Evolutionary conservation across 2,329 filamentous ascomycete species (phyloP), one percentile per base, ranked within the genome.

Genomic region (Hirsutella thompsonii): DNA sequence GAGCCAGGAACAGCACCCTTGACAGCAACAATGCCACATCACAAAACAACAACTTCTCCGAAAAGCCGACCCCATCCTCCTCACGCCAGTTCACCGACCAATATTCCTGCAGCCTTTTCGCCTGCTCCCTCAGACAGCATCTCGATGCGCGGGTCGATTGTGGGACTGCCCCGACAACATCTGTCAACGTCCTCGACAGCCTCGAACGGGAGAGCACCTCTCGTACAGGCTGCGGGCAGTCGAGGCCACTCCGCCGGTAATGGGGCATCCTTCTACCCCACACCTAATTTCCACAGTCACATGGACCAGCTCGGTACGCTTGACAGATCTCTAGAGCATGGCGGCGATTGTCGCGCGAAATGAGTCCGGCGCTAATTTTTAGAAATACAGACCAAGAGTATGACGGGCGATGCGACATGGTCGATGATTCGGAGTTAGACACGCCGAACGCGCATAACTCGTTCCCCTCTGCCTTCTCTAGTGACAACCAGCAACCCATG

Each of bases 251-350:
- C 63, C 6, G 39, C 44, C 46, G 60, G 60, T 48, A 56, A 65
- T 36, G 54, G 64, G 45, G 59, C 68, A 38, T 58, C 71, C 40
- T 94, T 83, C 63, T 95, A 94, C 58, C 79, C 84, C 38, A 83
- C 86, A 43, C 83, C 85, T 16, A 67, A 68, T 2, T 95, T 94
- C 64, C 87, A 93, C 57, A 92, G 84, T 60, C 90, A 95, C 61
- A 89, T 93, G 63, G 85, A 93, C 63, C 87, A 94, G 70, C 78
- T 96, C 62, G 90, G 90, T 83, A 87, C 84, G 88, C 71, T 73
- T 56, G 62, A 73, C 70, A 68, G 54, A 8, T 19, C 35, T 35
- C 19, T 20, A 20, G 62, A n/a, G n/a, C n/a, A n/a, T n/a, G n/a
- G n/a, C n/a, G n/a, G n/a, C n/a, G n/a, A 55, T 53, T 19, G 11